These are phyloP conservation scores for Meira nashicola DNA, from an alignment of 1,284 basidiomycete species.

Conservation along the genomic window DNA sequence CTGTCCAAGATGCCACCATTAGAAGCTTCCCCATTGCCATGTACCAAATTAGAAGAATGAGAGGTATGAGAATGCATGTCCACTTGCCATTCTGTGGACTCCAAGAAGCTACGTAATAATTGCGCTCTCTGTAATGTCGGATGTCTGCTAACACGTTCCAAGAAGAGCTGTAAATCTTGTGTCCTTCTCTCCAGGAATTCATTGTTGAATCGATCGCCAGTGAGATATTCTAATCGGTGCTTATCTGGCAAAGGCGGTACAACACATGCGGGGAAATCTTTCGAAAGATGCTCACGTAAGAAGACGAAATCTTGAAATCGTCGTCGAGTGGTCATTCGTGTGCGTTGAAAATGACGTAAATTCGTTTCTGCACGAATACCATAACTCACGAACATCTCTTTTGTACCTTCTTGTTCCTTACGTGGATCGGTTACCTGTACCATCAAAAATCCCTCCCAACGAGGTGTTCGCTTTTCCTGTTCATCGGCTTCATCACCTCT, in stretches of 20 bases:
- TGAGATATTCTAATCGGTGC: conserved; percentile 77
- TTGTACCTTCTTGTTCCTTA: conserved; percentile 86
- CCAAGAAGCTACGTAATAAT: conserved; percentile 83
- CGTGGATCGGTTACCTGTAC: conserved; percentile 84
- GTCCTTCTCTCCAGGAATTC: conserved; percentile 92
- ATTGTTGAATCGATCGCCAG: conserved; percentile 89
- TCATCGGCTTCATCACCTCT: conserved; percentile 9
- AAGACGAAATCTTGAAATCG: conserved; percentile 98
- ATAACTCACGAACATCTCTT: conserved; percentile 90
- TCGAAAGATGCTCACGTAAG: conserved; percentile 76
- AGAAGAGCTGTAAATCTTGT: conserved; percentile 83
- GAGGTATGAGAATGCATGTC: conserved; percentile 50
- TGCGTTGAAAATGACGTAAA: conserved; percentile 63
- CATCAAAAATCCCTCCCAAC: conserved; percentile 44
- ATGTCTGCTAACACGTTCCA: conserved; percentile 83
- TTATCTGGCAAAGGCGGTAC: conserved; percentile 95
- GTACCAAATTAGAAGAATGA: conserved; percentile 12
- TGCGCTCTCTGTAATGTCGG: conserved; percentile 89
- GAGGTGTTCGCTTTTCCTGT: conserved; percentile 3
- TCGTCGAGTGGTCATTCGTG: conserved; percentile 69
- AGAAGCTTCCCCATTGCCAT: conserved; percentile 12
- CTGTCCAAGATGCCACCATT: conserved; percentile 61
- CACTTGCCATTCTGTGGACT: conserved; percentile 80
- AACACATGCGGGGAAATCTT: conserved; percentile 92
- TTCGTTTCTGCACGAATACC: conserved; percentile 84